Evolutionary conservation across 2,329 filamentous ascomycete species (phyloP).

Genomic region (Colletotrichum noveboracense): DNA sequence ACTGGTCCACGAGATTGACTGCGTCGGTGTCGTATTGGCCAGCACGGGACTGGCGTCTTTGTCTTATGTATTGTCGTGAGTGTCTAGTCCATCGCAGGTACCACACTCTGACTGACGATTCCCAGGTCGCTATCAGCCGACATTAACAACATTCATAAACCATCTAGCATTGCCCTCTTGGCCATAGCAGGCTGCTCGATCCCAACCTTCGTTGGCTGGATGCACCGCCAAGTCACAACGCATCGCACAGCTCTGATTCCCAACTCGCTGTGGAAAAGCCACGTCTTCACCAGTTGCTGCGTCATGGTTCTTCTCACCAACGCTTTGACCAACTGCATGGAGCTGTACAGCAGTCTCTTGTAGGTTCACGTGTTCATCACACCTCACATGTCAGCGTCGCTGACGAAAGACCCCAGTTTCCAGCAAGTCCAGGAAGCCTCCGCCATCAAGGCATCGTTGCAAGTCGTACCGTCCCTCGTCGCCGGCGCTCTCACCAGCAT

Average conservation of each 20-base stretch:
- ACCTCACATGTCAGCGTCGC: not conserved
- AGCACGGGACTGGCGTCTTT: not conserved
- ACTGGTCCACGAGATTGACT: not conserved
- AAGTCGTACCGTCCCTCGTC: slow-evolving; percentile 42
- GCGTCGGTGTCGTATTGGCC: not conserved
- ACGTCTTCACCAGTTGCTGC: slow-evolving; percentile 55
- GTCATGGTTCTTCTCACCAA: slow-evolving; percentile 45
- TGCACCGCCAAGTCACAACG: not conserved
- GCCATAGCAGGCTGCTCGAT: not conserved
- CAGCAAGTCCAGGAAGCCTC: slow-evolving; percentile 46
- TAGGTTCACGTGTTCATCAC: slow-evolving; percentile 25
- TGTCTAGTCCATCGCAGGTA: slow-evolving; percentile 28
- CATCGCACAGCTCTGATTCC: slow-evolving; percentile 44
- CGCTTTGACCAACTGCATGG: slow-evolving; percentile 46
- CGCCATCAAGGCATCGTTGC: slow-evolving; percentile 42
- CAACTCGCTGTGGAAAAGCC: slow-evolving; percentile 60
- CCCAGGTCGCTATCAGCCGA: not conserved
- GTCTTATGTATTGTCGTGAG: slow-evolving; percentile 5
- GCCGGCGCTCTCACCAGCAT: slow-evolving; percentile 38
- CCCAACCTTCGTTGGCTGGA: not conserved
- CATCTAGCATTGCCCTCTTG: not conserved
- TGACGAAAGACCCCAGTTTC: slow-evolving; percentile 35
- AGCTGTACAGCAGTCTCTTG: slow-evolving; percentile 47
- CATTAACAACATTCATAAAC: not conserved
- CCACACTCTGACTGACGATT: slow-evolving; percentile 23